phyloP scores from a whole-genome alignment of 176 grass and related monocot species.

The Bromus sterilis region DNA sequence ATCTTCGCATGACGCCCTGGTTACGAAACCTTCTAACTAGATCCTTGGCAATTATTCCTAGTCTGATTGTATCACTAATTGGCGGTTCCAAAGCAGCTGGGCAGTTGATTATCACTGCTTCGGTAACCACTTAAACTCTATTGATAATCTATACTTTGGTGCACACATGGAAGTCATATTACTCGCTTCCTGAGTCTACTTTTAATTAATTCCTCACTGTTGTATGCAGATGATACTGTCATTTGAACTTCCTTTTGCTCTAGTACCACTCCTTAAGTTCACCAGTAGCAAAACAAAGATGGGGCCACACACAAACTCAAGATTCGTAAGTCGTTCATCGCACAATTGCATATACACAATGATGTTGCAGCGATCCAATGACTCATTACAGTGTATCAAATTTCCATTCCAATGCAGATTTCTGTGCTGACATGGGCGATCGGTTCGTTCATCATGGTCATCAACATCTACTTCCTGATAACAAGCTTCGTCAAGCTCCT shows the following conservation, averaged over 20 bases:
- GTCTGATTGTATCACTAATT: conserved; percentile 78
- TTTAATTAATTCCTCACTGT: not conserved
- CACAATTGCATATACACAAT: not conserved
- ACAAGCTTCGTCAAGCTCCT: conserved; percentile 65
- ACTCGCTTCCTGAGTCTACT: not conserved
- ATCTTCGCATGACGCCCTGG: conserved; percentile 94
- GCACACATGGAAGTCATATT: not conserved
- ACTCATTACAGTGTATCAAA: not conserved
- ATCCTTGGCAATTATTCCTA: conserved; percentile 91
- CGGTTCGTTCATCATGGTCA: conserved; percentile 57
- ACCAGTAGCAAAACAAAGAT: conserved; percentile 93
- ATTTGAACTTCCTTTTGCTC: conserved; percentile 95
- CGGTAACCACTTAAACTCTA: conserved; percentile 38
- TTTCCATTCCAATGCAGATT: conserved; percentile 37
- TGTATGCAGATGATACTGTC: conserved; percentile 91
- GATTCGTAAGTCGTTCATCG: conserved; percentile 32
- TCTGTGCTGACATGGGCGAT: conserved; percentile 74
- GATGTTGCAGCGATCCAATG: not conserved
- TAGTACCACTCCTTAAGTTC: conserved; percentile 93
- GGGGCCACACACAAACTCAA: conserved; percentile 73
- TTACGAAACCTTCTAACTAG: conserved; percentile 81
- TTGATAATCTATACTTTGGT: not conserved
- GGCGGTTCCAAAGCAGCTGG: conserved; percentile 93
- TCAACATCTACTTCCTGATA: conserved; percentile 77
- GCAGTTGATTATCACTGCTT: conserved; percentile 94